Conservation (phyloP, 2,329 filamentous ascomycete genomes). For the Xylaria sp. region DNA sequence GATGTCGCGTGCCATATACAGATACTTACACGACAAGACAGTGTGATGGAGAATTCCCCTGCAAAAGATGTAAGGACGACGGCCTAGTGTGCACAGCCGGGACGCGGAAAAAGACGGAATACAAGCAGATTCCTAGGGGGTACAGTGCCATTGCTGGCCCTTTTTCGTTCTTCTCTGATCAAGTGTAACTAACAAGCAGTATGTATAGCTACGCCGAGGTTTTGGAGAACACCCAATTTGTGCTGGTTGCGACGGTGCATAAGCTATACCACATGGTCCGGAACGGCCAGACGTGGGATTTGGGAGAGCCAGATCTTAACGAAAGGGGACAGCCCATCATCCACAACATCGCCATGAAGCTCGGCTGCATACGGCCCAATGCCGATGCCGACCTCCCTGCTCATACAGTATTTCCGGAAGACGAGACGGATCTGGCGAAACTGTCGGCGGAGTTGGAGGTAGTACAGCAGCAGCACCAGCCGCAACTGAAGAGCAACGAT, state of each 20-base stretch:
- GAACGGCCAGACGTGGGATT: conserved; percentile 52
- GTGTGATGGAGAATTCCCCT: conserved; percentile 62
- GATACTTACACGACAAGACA: conserved; percentile 29
- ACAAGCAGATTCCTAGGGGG: conserved; percentile 60
- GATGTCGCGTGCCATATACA: not conserved
- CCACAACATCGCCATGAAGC: conserved; percentile 59
- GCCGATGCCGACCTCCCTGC: conserved; percentile 55
- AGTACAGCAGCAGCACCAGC: conserved; percentile 24
- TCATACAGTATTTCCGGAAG: conserved; percentile 56
- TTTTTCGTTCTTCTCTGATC: not conserved
- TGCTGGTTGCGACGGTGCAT: conserved; percentile 58
- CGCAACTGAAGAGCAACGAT: conserved; percentile 32
- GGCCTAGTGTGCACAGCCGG: conserved; percentile 59
- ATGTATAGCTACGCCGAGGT: conserved; percentile 54
- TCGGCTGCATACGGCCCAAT: conserved; percentile 59
- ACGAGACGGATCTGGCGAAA: conserved; percentile 52
- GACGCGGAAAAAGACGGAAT: conserved; percentile 62
- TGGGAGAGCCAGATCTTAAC: conserved; percentile 60
- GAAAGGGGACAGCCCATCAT: conserved; percentile 58
- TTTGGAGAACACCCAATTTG: conserved; percentile 60
- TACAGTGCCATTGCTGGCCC: conserved; percentile 32
- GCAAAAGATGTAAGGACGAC: conserved; percentile 62
- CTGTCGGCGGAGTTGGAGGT: conserved; percentile 48
- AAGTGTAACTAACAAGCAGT: not conserved
- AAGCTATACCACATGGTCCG: conserved; percentile 62